Base-by-base conservation (phyloP, 345 rosid species). In the Populus ilicifolia region DNA sequence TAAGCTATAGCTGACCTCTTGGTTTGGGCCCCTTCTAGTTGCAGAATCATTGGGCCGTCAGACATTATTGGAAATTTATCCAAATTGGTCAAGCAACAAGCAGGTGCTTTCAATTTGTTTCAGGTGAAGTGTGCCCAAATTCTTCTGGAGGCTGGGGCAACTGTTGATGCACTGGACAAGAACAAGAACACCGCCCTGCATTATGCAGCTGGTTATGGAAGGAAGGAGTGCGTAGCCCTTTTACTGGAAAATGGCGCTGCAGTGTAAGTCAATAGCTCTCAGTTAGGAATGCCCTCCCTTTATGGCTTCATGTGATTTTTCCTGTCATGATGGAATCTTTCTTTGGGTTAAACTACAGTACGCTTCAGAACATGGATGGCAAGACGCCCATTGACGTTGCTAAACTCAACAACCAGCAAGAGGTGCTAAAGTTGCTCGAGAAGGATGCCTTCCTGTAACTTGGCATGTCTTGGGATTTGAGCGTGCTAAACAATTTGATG, bases 301-400 rank as follows among this genome's bases (percentile, higher is more conserved):
- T 6, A 9, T 38, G 48, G 54, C 30, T 44, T n/a, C 41, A 1
- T 14, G 14, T 50, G 71, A 29, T 33, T 30, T 76, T 17, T 52
- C 33, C 23, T 18, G 23, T 5, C 36, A 12, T 76, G 33, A 25
- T 18, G 2, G n/a, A 48, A 17, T 14, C 21, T 14, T 10, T 7
- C 73, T 54, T 56, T 61, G 8, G 41, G 43, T 73, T 50, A 2
- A 38, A 8, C 71, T 50, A 64, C 91, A 96, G 99, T 23, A 96
- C 98, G 35, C 94, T 93, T 56, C 98, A 91, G 84, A 96, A 96
- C 92, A 82, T 90, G 87, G 99, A 96, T 59, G 97, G 97, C 54
- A 96, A 96, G 92, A 96, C 97, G 46, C 97, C 99, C 39, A 90
- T 92, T 6, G 99, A 96, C 43, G 99, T 96, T 9, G 99, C 98